These are phyloP conservation scores for Citropsis articulata DNA, from an alignment of 345 rosid genomes.

Conservation along the genomic window DNA sequence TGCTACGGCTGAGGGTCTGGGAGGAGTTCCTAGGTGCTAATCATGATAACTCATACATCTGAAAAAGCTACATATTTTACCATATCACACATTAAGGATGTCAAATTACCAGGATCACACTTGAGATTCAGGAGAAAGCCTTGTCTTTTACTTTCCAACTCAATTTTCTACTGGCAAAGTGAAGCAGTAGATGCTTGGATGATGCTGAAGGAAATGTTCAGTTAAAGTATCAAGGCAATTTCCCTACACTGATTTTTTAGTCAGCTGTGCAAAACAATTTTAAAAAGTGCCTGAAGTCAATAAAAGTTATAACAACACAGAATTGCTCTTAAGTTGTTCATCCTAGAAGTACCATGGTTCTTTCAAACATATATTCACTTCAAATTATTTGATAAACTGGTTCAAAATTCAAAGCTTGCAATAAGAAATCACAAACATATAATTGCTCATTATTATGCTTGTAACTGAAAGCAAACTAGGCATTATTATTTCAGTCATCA, in stretches of 20 bases:
- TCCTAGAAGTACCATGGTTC: neutral
- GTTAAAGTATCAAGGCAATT: neutral
- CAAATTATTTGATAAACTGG: neutral
- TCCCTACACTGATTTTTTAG: neutral
- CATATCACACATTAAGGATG: neutral
- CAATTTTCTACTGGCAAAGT: neutral
- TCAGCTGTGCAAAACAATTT: neutral
- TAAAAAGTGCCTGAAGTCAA: neutral
- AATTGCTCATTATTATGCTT: neutral
- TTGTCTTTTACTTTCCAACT: neutral
- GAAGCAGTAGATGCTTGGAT: neutral
- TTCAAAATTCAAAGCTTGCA: neutral
- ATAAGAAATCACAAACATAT: neutral
- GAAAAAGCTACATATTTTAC: neutral
- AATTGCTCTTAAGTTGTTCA: neutral
- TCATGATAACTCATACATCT: neutral
- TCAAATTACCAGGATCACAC: constrained; percentile 1
- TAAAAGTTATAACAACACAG: no score
- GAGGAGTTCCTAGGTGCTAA: neutral
- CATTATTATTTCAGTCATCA: neutral
- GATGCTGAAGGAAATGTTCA: neutral
- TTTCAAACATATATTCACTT: neutral
- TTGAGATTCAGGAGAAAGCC: neutral
- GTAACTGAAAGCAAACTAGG: neutral
- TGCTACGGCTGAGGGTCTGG: neutral